Evolutionary conservation across 345 rosid species (phyloP), one percentile per base, ranked within the genome.

Genomic region (Ceriops zippeliana): DNA sequence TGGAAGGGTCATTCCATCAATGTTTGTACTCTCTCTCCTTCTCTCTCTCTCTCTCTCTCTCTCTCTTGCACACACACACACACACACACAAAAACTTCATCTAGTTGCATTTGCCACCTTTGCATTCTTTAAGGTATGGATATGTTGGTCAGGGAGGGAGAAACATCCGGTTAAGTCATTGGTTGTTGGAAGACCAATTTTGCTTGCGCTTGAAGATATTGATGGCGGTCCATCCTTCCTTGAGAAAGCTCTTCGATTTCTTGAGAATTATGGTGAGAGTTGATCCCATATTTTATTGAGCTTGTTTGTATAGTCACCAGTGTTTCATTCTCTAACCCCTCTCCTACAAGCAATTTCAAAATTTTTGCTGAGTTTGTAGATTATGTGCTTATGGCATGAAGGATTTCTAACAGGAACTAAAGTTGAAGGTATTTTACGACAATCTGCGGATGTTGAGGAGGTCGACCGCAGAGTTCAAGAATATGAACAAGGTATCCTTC

Each of bases 151-250:
- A 91, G 99, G 97, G 90, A 85, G 97, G 83, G 97, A 88, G 58
- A 95, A 91, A 79, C 93, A 87, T 63, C 85, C 91, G 10, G 85
- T 89, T 61, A 95, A 95, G 78, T 93, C 98, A 59, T 69, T 95
- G 90, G 96, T 91, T 63, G 96, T 93, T 81, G 97, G 97, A 71
- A 91, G 99, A 71, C 98, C 98, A 47, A 93, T 93, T 76, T 84
- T 93, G 75, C 97, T 93, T 79, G 96, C 98, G 37, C 90, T 95
- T 66, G 97, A 95, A 82, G 97, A 95, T 81, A 95, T 95, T 82
- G 99, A 95, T 82, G 97, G 99, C 59, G 85, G 97, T 67, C 99
- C 99, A 71, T 95, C 99, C 46, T 93, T 93, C 74, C 96, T 93
- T 52, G 98, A 93, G 86, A 93, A 93, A 86, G 98, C 97, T 77